These are phyloP conservation scores for Brasenia schreberi DNA, from an alignment of 164 flowering plant species.

Conservation along the genomic window DNA sequence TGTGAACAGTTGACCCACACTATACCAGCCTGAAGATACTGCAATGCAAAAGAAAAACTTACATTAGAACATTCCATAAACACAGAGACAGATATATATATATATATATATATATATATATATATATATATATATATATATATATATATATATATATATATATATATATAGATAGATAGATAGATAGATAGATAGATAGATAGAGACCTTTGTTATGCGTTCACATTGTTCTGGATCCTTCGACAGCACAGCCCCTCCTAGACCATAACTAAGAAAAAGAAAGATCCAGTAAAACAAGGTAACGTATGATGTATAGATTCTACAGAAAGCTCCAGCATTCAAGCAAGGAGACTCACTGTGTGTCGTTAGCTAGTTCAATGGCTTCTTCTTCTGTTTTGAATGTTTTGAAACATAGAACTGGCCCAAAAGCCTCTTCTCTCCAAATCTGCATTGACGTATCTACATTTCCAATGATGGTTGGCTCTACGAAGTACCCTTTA, in stretches of 20 bases:
- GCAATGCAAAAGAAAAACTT: conserved; percentile 9
- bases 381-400: conserved; percentile 89
- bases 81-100: too few relatives aligned
- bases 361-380: conserved; percentile 82
- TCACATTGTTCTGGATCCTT: conserved; percentile 86
- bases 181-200: background rate
- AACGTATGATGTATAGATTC: conserved; percentile 3
- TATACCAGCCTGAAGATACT: conserved; percentile 79
- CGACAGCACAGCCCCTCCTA: conserved; percentile 88
- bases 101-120: too few relatives aligned
- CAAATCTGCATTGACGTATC: conserved; percentile 91
- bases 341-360: conserved; percentile 28
- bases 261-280: conserved; percentile 53
- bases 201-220: conserved; percentile 62
- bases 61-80: too few relatives aligned
- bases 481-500: conserved; percentile 73
- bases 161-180: too few relatives aligned
- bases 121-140: too few relatives aligned
- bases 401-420: conserved; percentile 84
- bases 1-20: conserved; percentile 99
- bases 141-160: too few relatives aligned
- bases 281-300: too few relatives aligned
- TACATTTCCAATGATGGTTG: conserved; percentile 76
- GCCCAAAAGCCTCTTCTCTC: conserved; percentile 98
- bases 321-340: background rate